Evolutionary conservation across 2,329 filamentous ascomycete species (phyloP).

Genomic region (Diplodia scrobiculata): DNA sequence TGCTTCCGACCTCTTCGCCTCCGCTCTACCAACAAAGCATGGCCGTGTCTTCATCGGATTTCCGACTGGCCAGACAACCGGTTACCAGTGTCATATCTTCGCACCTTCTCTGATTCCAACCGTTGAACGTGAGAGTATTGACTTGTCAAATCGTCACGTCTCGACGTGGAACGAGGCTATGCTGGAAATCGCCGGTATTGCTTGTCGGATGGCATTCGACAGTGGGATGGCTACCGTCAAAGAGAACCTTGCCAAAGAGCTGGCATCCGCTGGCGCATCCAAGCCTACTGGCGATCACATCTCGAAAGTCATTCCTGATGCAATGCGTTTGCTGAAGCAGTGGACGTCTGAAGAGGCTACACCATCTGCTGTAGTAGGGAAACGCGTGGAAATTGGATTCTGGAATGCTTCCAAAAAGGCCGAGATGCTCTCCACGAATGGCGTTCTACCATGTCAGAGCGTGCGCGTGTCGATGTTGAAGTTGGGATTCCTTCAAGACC

Average conservation of each 20-base stretch:
- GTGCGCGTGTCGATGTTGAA: slow-evolving; percentile 75
- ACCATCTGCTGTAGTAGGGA: slow-evolving; percentile 77
- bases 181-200: slow-evolving; percentile 84
- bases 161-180: slow-evolving; percentile 95
- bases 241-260: slow-evolving; percentile 32
- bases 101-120: slow-evolving; percentile 96
- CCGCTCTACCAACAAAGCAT: slow-evolving; percentile 83
- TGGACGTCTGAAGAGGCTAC: slow-evolving; percentile 91
- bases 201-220: slow-evolving; percentile 82
- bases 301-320: slow-evolving; percentile 40
- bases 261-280: slow-evolving; percentile 53
- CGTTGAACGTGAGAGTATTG: slow-evolving; percentile 94
- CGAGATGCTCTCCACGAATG: slow-evolving; percentile 83
- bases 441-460: slow-evolving; percentile 79
- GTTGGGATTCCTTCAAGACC: slow-evolving; percentile 79
- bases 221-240: slow-evolving; percentile 82
- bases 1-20: slow-evolving; percentile 78
- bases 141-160: slow-evolving; percentile 93
- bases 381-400: slow-evolving; percentile 90
- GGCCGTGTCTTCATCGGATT: slow-evolving; percentile 97
- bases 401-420: slow-evolving; percentile 87
- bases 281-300: slow-evolving; percentile 40
- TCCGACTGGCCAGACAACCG: slow-evolving; percentile 94
- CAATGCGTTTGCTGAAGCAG: slow-evolving; percentile 76
- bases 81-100: slow-evolving; percentile 88